Evolutionary conservation across 441 rosid species (phyloP), one percentile per base, ranked within the genome.

Genomic region (Sinapis alba): DNA sequence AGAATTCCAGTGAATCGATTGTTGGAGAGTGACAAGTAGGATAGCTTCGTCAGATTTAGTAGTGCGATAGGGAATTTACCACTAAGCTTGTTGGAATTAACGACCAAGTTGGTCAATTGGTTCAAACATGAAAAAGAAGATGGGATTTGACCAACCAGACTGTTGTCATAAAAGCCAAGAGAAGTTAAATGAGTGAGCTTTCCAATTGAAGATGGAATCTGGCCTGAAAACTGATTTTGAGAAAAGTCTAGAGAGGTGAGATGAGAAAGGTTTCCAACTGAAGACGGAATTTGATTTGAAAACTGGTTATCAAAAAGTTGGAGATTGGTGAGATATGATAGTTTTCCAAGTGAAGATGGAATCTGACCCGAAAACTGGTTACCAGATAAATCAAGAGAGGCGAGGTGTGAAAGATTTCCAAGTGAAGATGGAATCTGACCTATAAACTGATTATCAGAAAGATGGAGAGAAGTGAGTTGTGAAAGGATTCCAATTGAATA

Each of bases 21-120:
- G 20, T 6, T 0, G 2, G 0, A 0, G 8, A 45, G 53, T 45
- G 0, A 0, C 0, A 45, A 45, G 15, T 1, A 5, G n/a, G 53
- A 45, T 19, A 45, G 15, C 9, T 15, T 0, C 15, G 53, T 45
- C 53, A 45, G 2, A 45, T 45, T 45, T 19, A 45, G 53, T 45
- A 45, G 53, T 45, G 53, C 9, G 15, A 15, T 45, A 19, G 53
- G 50, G 0, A 32, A 32, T 11, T 11, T 32, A 7, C 38, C 38
- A 32, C 0, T 32, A 7, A 32, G 38, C 38, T 8, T 8, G 8
- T 32, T 32, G 38, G 0, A 0, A 32, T 0, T 3, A 32, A 32
- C 38, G 8, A 0, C 0, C 8, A 32, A 32, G 2, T 0, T 47
- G 54, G 54, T 47, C 54, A 47, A 0, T 1, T 16, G 54, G 54